Evolutionary conservation across 202 grass and related monocot species (phyloP).

Genomic region (Tripidium arundinaceum): DNA sequence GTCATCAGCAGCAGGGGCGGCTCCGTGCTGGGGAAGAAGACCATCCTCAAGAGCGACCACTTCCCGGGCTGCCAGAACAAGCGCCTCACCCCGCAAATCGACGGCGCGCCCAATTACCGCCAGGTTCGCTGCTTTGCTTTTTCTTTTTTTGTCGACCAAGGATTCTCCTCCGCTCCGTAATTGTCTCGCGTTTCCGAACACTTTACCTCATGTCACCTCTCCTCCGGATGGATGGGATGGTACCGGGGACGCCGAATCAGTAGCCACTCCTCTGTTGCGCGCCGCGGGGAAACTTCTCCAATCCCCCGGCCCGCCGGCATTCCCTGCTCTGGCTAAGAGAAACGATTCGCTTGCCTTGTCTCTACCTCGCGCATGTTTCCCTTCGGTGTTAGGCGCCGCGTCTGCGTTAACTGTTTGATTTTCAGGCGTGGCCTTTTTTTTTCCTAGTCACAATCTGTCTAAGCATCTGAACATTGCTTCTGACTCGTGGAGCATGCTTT

Average conservation of each 20-base stretch:
- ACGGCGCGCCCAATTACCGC: constrained; percentile 94
- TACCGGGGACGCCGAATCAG: not conserved
- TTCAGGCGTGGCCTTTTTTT: not conserved
- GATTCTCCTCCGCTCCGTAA: not conserved
- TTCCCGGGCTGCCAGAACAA: constrained; percentile 99
- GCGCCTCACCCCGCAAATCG: constrained; percentile 80
- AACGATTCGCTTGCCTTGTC: not conserved
- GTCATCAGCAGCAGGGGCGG: constrained; percentile 89
- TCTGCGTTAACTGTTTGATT: not conserved
- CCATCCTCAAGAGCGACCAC: constrained; percentile 98
- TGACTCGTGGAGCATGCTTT: not conserved
- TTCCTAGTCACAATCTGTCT: not conserved
- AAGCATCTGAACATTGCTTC: not conserved
- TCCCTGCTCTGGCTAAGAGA: not conserved
- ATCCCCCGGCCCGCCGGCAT: not conserved
- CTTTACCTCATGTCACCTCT: not conserved
- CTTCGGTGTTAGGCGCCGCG: not conserved
- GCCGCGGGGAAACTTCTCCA: not conserved
- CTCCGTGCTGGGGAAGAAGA: constrained; percentile 97
- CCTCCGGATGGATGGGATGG: not conserved
- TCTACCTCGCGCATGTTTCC: not conserved
- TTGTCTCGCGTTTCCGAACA: not conserved
- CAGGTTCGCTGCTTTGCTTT: constrained; percentile 39
- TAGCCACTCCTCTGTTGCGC: not conserved
- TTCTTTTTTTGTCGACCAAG: not conserved